Evolutionary conservation across 2,329 filamentous ascomycete species (phyloP).

Genomic region (Penicillium sclerotiorum): DNA sequence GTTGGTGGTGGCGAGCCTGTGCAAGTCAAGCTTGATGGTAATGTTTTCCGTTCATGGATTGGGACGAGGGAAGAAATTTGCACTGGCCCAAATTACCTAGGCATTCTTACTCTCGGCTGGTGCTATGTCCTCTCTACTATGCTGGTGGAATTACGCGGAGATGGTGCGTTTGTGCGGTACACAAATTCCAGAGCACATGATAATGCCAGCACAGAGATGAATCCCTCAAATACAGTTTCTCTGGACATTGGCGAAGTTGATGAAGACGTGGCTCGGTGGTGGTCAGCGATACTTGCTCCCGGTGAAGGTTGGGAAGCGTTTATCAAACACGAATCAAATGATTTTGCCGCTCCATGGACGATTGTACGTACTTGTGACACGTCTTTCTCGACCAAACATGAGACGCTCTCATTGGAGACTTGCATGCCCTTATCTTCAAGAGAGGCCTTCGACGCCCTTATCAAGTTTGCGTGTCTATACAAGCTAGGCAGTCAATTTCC

Average conservation of each 20-base stretch:
- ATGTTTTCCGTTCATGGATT: background rate
- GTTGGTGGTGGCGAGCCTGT: background rate
- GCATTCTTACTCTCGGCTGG: slow-evolving; percentile 6
- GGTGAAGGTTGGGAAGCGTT: slow-evolving; percentile 17
- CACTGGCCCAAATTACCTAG: background rate
- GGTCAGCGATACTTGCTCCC: slow-evolving; percentile 20
- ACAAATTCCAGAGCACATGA: background rate
- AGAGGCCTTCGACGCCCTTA: slow-evolving; percentile 12
- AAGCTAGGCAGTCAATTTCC: slow-evolving; percentile 15
- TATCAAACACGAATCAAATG: slow-evolving; percentile 1
- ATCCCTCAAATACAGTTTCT: background rate
- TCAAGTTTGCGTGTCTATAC: slow-evolving; percentile 13
- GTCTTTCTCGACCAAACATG: slow-evolving; percentile 5
- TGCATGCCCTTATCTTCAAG: slow-evolving; percentile 9
- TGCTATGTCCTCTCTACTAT: slow-evolving; percentile 4
- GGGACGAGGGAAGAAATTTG: background rate
- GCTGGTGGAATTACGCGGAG: background rate
- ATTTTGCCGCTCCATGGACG: slow-evolving; percentile 18
- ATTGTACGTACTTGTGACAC: slow-evolving; percentile 7
- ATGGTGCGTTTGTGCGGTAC: slow-evolving; percentile 3
- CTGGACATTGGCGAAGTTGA: slow-evolving; percentile 18
- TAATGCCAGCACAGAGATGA: too few species aligned
- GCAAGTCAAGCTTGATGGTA: background rate
- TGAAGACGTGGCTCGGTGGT: slow-evolving; percentile 16
- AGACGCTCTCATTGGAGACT: background rate